Conservation (phyloP, 768 basidiomycete genomes). For the Gymnopilus junonius region DNA sequence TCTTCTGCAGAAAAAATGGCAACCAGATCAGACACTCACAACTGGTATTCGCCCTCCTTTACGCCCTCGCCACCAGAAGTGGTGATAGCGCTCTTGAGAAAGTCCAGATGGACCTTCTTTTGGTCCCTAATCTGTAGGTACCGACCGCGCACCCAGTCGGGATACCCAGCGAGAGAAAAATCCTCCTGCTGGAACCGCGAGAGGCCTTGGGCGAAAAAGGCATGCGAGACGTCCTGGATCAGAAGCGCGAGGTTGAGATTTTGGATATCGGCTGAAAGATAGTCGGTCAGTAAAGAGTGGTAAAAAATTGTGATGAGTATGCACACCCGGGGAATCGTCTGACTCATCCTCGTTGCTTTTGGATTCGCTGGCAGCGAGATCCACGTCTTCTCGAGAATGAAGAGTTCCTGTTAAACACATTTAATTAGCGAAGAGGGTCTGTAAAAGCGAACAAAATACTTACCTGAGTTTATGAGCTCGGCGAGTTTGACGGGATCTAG, state of each 20-base stretch:
- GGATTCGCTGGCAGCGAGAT: background rate
- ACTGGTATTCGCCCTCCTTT: conserved; percentile 62
- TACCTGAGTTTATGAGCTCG: background rate
- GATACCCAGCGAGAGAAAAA: conserved; percentile 53
- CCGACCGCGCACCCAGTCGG: conserved; percentile 50
- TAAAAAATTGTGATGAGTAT: background rate
- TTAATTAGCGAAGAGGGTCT: background rate
- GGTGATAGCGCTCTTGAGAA: conserved; percentile 45
- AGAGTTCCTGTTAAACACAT: background rate
- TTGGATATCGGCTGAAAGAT: conserved; percentile 22
- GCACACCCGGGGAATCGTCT: background rate
- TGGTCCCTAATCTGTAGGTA: conserved; percentile 58
- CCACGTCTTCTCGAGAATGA: background rate
- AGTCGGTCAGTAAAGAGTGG: too few relatives aligned
- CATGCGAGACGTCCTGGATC: conserved; percentile 50
- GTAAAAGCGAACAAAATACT: background rate
- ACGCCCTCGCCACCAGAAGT: conserved; percentile 41
- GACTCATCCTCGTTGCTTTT: background rate
- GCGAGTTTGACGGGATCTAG: background rate
- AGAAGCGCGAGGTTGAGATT: conserved; percentile 52
- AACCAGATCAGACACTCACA: conserved; percentile 40
- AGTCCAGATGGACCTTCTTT: conserved; percentile 49
- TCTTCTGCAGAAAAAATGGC: background rate
- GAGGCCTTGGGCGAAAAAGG: conserved; percentile 51
- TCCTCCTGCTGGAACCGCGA: conserved; percentile 46